phyloP scores from a whole-genome alignment of 129 eudicot species.

The Tanacetum coccineum region DNA sequence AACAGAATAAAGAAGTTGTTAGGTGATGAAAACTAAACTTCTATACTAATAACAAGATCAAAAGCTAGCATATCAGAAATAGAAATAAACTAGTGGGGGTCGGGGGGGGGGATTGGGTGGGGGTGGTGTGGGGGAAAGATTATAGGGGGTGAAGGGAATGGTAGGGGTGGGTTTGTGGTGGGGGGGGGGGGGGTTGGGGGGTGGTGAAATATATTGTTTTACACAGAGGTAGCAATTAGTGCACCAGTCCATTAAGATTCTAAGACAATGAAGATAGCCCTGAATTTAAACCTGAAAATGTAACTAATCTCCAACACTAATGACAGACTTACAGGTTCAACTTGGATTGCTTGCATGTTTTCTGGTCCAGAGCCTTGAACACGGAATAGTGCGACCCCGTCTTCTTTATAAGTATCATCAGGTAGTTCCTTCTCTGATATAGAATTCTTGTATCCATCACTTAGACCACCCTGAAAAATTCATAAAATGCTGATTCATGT shows the following conservation, averaged over 20 bases:
- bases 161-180: too few relatives aligned
- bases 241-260: too few relatives aligned
- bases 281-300: too few relatives aligned
- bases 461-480: slow-evolving; percentile 71
- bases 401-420: slow-evolving; percentile 83
- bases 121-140: too few relatives aligned
- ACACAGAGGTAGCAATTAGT: too few relatives aligned
- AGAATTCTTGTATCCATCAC: slow-evolving; percentile 75
- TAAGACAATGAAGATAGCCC: too few relatives aligned
- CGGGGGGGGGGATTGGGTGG: too few relatives aligned
- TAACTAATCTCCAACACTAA: background rate
- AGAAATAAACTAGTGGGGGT: too few relatives aligned
- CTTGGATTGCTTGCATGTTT: slow-evolving; percentile 99
- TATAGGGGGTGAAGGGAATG: too few relatives aligned
- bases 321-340: slow-evolving; percentile 65
- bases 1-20: background rate
- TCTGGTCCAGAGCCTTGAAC: slow-evolving; percentile 97
- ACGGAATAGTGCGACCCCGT: slow-evolving; percentile 79
- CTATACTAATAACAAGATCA: slow-evolving; percentile 1
- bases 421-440: slow-evolving; percentile 63
- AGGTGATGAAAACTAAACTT: slow-evolving; percentile 11
- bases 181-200: too few relatives aligned
- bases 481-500: slow-evolving; percentile 12
- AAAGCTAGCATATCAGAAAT: background rate
- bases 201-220: too few relatives aligned